Conservation (phyloP, 768 basidiomycete genomes). For the Rubroboletus satanas region DNA sequence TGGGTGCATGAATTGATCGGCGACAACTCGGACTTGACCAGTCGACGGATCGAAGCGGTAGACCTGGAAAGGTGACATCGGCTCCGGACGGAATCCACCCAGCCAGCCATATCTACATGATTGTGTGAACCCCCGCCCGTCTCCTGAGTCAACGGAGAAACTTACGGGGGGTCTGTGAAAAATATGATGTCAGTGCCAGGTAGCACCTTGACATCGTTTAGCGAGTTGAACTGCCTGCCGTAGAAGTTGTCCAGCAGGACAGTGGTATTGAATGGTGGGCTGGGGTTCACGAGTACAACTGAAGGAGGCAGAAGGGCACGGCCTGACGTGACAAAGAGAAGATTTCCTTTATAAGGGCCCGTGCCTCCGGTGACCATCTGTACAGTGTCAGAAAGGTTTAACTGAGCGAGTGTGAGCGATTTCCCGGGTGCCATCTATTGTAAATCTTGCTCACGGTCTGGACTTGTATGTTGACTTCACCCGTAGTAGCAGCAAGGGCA, state of each 20-base stretch:
- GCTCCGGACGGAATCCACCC: background rate
- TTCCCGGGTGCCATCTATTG: background rate
- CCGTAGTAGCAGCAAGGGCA: too few relatives aligned
- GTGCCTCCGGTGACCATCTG: background rate
- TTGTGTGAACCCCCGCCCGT: background rate
- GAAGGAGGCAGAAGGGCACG: background rate
- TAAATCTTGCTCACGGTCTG: background rate
- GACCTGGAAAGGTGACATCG: background rate
- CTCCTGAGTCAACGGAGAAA: background rate
- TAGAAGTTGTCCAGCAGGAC: background rate
- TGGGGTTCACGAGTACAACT: background rate
- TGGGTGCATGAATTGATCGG: background rate
- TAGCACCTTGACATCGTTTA: background rate
- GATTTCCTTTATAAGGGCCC: background rate
- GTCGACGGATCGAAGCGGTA: background rate
- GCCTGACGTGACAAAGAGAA: background rate
- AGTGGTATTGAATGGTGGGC: background rate
- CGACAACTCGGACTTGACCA: background rate
- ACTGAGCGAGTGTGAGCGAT: too few relatives aligned
- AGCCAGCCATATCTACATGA: background rate
- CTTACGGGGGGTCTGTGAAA: background rate
- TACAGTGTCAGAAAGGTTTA: background rate
- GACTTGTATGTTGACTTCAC: background rate
- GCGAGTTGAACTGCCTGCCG: background rate
- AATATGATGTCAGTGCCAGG: background rate